Evolutionary conservation across 257 asterid genomes (phyloP), one percentile per base, ranked within the genome.

Genomic region (Capsicum baccatum): DNA sequence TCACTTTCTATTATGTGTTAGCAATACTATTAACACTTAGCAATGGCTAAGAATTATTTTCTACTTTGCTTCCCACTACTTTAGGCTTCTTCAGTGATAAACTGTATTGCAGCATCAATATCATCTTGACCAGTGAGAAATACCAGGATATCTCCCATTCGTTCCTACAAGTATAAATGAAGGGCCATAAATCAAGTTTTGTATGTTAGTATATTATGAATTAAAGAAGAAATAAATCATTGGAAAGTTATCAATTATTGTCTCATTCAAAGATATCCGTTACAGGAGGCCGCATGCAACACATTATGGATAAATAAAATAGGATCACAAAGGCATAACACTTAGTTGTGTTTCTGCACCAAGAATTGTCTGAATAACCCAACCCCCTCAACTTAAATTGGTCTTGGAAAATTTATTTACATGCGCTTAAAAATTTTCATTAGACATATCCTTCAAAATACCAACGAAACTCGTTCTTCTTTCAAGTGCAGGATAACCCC

Each of bases 331-430:
- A 73, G 17, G 80, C 19, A 73, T 48, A 50, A 73, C 9, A 48
- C 42, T 19, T 19, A 73, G 44, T 12, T 73, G 60, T 48, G 80
- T 73, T 73, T 73, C 80, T 73, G 80, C 60, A 11, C 80, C 42
- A 73, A 73, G 37, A 19, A 10, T 19, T 73, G 60, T 73, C 60
- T 73, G 39, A 48, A 19, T 19, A 73, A 48, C 42, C 44, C 60
- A 73, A 19, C n/a, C 19, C 42, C 42, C 80, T 73, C 39, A 48
- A 73, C 59, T 11, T 19, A 48, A 48, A 73, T 19, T 42, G 44
- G 44, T 73, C 19, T 19, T 73, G 48, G 44, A 42, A 3, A 73
- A 73, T 73, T 3, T 48, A 73, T 11, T 48, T 73, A 73, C 80
- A 73, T 33, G 42, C 9, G 39, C 42, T 73, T 73, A 16, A 21